Conservation (phyloP, 2,329 filamentous ascomycete species). For the Xylaria sp. region DNA sequence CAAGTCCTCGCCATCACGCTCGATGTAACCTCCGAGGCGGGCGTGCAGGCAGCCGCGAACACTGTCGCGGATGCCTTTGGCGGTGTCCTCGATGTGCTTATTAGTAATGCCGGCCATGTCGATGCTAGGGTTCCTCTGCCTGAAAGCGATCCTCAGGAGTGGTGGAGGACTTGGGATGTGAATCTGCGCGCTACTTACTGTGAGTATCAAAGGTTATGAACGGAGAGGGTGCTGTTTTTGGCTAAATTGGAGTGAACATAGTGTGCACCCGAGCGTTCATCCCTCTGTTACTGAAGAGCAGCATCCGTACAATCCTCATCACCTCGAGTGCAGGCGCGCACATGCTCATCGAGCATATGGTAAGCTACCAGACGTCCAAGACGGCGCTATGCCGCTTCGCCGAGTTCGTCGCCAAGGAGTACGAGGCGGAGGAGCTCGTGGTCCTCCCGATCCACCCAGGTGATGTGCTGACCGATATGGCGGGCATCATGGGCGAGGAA, state of each 20-base stretch:
- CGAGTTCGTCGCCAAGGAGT: constrained; percentile 50
- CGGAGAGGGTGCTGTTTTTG: no score
- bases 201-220: background rate
- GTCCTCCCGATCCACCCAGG: constrained; percentile 50
- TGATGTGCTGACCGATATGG: constrained; percentile 48
- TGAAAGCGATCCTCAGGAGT: constrained; percentile 21
- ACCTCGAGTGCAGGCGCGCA: constrained; percentile 49
- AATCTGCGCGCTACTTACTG: constrained; percentile 25
- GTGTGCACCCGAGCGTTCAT: constrained; percentile 23
- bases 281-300: constrained; percentile 18
- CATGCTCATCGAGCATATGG: constrained; percentile 39
- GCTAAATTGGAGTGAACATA: background rate
- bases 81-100: constrained; percentile 41
- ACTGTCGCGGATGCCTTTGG: constrained; percentile 20
- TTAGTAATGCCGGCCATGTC: constrained; percentile 47
- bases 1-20: constrained; percentile 36
- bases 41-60: constrained; percentile 36
- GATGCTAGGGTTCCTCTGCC: constrained; percentile 35
- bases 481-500: constrained; percentile 38
- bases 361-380: constrained; percentile 53
- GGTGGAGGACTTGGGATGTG: constrained; percentile 27
- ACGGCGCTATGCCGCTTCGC: constrained; percentile 49
- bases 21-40: constrained; percentile 38
- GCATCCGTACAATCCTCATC: constrained; percentile 45
- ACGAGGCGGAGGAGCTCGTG: constrained; percentile 47